These are phyloP conservation scores for Syncephalis plumigaleata DNA, from an alignment of 371 early-diverging fungal species.

Conservation along the genomic window DNA sequence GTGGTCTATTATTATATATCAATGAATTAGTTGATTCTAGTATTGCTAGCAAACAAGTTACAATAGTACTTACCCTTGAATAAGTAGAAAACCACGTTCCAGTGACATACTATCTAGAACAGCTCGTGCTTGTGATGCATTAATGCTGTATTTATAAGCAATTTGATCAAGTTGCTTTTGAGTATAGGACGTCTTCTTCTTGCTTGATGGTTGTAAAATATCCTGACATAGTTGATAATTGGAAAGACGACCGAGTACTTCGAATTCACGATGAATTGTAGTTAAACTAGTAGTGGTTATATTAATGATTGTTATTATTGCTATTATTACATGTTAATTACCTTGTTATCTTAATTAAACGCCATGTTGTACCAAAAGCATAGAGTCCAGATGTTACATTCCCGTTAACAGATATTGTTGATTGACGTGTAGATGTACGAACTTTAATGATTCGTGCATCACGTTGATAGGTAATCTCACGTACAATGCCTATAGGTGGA, in stretches of 20 bases:
- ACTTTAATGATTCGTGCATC: conserved; percentile 15
- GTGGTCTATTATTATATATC: conserved; percentile 30
- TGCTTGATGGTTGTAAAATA: conserved; percentile 37
- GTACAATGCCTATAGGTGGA: conserved; percentile 18
- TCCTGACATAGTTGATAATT: conserved; percentile 37
- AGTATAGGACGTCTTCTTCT: conserved; percentile 9
- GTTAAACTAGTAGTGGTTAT: conserved; percentile 28
- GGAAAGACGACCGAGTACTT: conserved; percentile 46
- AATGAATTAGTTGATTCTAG: neutral
- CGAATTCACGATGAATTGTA: conserved; percentile 71
- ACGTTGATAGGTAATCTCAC: conserved; percentile 13
- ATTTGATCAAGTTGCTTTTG: conserved; percentile 21
- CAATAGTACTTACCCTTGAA: conserved; percentile 53
- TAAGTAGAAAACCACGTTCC: conserved; percentile 63
- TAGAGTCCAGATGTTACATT: neutral
- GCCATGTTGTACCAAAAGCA: neutral
- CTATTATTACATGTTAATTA: too few species aligned
- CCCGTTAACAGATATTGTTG: too few species aligned
- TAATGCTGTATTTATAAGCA: conserved; percentile 50
- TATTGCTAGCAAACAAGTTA: neutral
- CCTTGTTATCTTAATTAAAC: conserved; percentile 13
- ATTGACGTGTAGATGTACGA: conserved; percentile 17
- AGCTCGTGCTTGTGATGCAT: conserved; percentile 80
- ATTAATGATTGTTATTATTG: neutral
- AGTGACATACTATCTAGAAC: conserved; percentile 48